phyloP scores from a whole-genome alignment of 2,329 filamentous ascomycete genomes.

The Alternaria ethzedia region DNA sequence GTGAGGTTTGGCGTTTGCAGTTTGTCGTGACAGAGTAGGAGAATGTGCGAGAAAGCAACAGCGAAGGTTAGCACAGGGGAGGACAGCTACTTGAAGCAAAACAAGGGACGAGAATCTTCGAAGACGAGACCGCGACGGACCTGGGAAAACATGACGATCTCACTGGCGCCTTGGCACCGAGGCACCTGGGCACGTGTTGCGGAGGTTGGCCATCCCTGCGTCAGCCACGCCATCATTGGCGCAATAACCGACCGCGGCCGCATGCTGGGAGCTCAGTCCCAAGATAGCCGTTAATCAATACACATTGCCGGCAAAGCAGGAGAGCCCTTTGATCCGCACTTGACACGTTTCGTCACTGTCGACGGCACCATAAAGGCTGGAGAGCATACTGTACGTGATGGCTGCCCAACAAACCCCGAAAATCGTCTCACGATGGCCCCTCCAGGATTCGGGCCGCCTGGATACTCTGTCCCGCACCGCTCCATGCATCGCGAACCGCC shows the following conservation, averaged over 20 bases:
- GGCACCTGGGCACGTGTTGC: conserved; percentile 20
- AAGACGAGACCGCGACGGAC: conserved; percentile 4
- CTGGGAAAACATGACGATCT: conserved; percentile 19
- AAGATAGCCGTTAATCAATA: conserved; percentile 29
- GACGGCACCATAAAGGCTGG: conserved; percentile 7
- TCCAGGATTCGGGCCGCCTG: conserved; percentile 32
- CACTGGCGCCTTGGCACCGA: conserved; percentile 13
- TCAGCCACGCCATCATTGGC: conserved; percentile 18
- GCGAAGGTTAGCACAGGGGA: neutral
- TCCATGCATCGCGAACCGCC: conserved; percentile 31
- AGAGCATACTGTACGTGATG: conserved; percentile 14
- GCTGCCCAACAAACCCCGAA: conserved; percentile 4
- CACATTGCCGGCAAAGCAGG: conserved; percentile 27
- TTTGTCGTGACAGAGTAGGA: conserved; percentile 4
- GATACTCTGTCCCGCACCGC: conserved; percentile 33
- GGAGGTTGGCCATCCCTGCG: conserved; percentile 14
- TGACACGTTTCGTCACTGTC: conserved; percentile 34
- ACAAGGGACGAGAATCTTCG: conserved; percentile 7
- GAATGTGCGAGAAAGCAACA: neutral
- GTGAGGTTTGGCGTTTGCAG: neutral
- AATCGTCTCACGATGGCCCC: conserved; percentile 32
- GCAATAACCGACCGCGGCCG: conserved; percentile 15
- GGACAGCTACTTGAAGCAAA: conserved; percentile 1
- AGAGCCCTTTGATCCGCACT: conserved; percentile 30
- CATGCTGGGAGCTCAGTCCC: conserved; percentile 3